Conservation (phyloP, 2,329 filamentous ascomycete species). For the Venturia nashicola region DNA sequence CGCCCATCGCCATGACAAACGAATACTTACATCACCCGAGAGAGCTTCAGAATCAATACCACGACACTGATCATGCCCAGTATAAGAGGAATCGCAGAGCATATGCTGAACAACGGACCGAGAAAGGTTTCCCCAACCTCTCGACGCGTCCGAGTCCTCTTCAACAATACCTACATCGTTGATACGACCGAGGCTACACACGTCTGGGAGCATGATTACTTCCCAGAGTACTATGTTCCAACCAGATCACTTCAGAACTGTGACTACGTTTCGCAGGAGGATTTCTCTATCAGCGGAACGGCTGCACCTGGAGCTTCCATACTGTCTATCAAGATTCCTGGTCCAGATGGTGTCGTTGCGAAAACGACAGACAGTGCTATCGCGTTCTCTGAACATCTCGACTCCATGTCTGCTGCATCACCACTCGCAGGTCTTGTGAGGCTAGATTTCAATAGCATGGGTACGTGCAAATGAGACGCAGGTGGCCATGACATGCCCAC, state of each 20-base stretch:
- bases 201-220: constrained; percentile 34
- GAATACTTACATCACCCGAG: not conserved
- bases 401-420: constrained; percentile 11
- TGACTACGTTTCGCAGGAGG: not conserved
- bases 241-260: constrained; percentile 12
- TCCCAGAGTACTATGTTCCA: constrained; percentile 36
- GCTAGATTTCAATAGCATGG: constrained; percentile 14
- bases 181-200: constrained; percentile 21
- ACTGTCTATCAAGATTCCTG: constrained; percentile 5
- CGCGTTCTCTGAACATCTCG: constrained; percentile 8
- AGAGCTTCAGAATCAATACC: not conserved
- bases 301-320: constrained; percentile 4
- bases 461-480: not conserved
- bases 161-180: constrained; percentile 21
- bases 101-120: constrained; percentile 13
- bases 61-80: constrained; percentile 14
- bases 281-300: not conserved
- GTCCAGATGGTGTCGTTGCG: not conserved
- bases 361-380: constrained; percentile 4
- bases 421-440: constrained; percentile 13
- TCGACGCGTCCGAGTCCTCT: constrained; percentile 20
- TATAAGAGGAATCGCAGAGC: constrained; percentile 1
- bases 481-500: too few species aligned
- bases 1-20: not conserved
- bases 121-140: constrained; percentile 13